A percentile compares a stretch with the other conserved stretches of the same genome.
Evolutionary conservation across 169 alveolate species (phyloP).

Genomic region (Toxoplasma gondii): DNA sequence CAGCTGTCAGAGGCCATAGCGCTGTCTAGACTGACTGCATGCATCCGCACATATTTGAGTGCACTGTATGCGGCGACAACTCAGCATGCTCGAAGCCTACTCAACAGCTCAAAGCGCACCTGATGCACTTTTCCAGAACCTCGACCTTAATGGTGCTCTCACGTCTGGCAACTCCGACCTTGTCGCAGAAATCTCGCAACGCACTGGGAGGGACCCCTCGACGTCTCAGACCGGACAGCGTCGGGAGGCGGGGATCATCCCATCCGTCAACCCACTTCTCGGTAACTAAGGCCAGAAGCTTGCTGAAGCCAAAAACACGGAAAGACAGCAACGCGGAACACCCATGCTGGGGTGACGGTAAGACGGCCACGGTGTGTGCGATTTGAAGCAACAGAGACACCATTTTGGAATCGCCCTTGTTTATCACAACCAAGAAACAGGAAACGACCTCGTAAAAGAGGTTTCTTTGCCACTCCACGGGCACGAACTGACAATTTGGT

Average conservation of each 20-base stretch:
- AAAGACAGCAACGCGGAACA: neutral
- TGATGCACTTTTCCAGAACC: constrained; percentile 93
- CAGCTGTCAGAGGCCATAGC: too few species aligned
- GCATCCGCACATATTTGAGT: too few species aligned
- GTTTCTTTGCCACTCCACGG: too few species aligned
- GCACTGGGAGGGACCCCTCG: constrained; percentile 95
- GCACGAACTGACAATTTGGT: too few species aligned
- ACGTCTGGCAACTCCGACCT: constrained; percentile 96
- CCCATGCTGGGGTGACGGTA: neutral
- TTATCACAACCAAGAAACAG: too few species aligned
- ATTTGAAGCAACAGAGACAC: neutral
- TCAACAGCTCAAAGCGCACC: constrained; percentile 74
- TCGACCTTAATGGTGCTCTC: constrained; percentile 93
- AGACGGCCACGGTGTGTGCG: neutral
- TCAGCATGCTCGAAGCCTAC: too few species aligned
- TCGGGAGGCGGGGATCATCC: constrained; percentile 99
- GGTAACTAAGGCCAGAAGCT: constrained; percentile 92
- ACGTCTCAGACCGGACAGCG: constrained; percentile 96
- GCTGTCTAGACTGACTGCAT: too few species aligned
- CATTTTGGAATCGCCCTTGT: neutral
- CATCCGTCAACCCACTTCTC: constrained; percentile 93
- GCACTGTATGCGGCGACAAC: too few species aligned
- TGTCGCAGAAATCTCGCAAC: constrained; percentile 84
- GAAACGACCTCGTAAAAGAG: too few species aligned
- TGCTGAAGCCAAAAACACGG: constrained; percentile 46